These are phyloP conservation scores for Coemansia sp. DNA, from an alignment of 192 early-diverging fungal species.

Conservation along the genomic window DNA sequence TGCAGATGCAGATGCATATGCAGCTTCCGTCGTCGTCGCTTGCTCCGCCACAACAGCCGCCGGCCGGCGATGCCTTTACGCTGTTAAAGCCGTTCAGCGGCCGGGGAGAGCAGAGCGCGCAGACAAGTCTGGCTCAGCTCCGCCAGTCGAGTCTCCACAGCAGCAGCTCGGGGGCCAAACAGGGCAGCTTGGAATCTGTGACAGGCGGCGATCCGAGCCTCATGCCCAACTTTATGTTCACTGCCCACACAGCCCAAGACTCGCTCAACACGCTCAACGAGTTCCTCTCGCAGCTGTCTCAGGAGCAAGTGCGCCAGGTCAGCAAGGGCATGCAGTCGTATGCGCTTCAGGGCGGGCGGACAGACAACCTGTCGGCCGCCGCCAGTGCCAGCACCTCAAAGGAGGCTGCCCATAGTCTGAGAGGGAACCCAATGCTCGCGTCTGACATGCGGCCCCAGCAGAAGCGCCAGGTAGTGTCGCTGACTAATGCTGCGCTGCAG, in stretches of 20 bases:
- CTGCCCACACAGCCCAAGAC: constrained; percentile 30
- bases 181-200: background rate
- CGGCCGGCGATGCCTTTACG: constrained; percentile 8
- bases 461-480: background rate
- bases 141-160: background rate
- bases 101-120: background rate
- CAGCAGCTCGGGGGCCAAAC: background rate
- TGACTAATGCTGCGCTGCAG: constrained; percentile 24
- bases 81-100: constrained; percentile 28
- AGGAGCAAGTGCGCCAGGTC: constrained; percentile 40
- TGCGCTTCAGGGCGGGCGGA: constrained; percentile 21
- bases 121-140: background rate
- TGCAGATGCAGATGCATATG: constrained; percentile 47
- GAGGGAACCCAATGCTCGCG: background rate
- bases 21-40: constrained; percentile 11
- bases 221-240: constrained; percentile 31
- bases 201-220: background rate
- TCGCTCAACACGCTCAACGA: constrained; percentile 40
- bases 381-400: background rate
- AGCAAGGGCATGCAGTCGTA: constrained; percentile 37
- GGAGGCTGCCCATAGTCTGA: background rate
- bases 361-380: background rate
- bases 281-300: constrained; percentile 39
- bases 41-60: background rate
- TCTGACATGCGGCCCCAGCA: background rate